Evolutionary conservation across 495 filamentous ascomycete species (phyloP), one percentile per base, ranked within the genome.

Genomic region (Cercophora newfieldiana): DNA sequence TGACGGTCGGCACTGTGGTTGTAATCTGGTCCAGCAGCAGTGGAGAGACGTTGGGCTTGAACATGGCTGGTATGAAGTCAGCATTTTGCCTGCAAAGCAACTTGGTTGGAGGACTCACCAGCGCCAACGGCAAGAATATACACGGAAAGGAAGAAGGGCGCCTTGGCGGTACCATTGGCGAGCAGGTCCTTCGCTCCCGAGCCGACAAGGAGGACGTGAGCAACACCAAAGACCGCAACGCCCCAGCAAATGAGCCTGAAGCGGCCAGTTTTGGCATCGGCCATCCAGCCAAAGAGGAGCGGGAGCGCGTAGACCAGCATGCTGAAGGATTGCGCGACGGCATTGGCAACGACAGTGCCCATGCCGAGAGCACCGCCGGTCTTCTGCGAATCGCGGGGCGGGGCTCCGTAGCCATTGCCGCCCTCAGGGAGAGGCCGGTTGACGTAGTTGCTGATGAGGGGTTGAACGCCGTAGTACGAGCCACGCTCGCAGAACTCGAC

Each of bases 11-110:
- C 5, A 78, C 79, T 2, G 72, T 82, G 19, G 78, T 77, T 19
- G 80, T 80, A 44, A 87, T 83, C 69, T 88, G 86, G 61, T 89
- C 86, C 21, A 85, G 84, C 64, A 83, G 74, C 28, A 88, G 74
- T 1, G 88, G 87, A n/a, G 84, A 85, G 53, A 90, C 86, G 64
- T 88, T 89, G 62, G 87, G 83, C 79, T 90, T 89, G 79, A 90
- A 82, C 79, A 84, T 82, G 63, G 79, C 82, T 77, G 61, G 10
- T 29, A 49, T 21, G 37, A 61, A 26, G 37, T 63, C 28, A 22
- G 22, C 54, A 67, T 19, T 8, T 2, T 5, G 16, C 55, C n/a
- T 5, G 19, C 28, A 5, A 3, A 28, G 5, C 25, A 28, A 7
- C 18, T 7, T 1, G 22, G 19, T 58, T 25, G 10, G 21, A 54